phyloP scores from a whole-genome alignment of 441 rosid genomes.

The Gossypium schwendimanii region DNA sequence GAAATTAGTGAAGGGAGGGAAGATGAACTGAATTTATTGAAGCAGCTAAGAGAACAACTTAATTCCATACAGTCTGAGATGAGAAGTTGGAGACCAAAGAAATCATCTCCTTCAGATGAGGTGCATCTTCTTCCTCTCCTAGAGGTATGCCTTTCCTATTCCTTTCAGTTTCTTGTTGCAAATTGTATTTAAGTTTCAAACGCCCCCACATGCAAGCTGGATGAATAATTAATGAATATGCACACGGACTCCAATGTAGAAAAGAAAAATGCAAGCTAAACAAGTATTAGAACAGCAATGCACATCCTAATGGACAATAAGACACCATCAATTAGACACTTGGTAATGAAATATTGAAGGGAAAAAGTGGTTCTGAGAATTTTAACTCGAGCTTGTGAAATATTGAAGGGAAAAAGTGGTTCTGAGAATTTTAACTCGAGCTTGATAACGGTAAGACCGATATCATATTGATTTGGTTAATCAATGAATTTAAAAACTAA shows the following conservation, averaged over 20 bases:
- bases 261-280: background rate
- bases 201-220: background rate
- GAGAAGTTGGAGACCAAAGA: constrained; percentile 37
- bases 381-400: background rate
- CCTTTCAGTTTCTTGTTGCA: background rate
- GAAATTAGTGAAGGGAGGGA: constrained; percentile 33
- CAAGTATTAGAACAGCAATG: background rate
- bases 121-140: constrained; percentile 25
- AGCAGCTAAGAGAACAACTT: constrained; percentile 58
- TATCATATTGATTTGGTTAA: too few species aligned
- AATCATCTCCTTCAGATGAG: constrained; percentile 27
- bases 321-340: background rate
- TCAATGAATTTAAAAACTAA: too few species aligned
- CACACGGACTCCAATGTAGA: background rate
- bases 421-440: background rate
- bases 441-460: background rate
- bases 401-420: background rate
- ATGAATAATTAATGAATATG: background rate
- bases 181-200: background rate
- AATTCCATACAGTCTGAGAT: constrained; percentile 54
- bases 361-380: background rate
- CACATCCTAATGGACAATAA: background rate
- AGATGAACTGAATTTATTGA: constrained; percentile 47
- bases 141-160: constrained; percentile 38
- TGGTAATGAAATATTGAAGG: background rate